These are phyloP conservation scores for Neofusicoccum kwambonambiense DNA, from an alignment of 2,329 filamentous ascomycete species.

Conservation along the genomic window DNA sequence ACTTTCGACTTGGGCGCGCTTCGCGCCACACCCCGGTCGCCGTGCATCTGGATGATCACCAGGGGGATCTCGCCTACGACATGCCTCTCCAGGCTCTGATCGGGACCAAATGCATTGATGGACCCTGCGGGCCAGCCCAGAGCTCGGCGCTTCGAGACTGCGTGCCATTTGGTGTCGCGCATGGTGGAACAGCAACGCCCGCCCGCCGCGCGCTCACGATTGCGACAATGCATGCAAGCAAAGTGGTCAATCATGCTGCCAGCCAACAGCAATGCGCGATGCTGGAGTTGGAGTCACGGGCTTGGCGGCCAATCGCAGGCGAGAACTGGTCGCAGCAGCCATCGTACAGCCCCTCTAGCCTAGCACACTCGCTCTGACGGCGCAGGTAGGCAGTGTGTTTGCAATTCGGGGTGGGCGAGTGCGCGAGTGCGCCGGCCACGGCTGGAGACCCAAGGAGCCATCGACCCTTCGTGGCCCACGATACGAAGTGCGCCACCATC, in stretches of 20 bases:
- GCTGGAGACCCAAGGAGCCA: background rate
- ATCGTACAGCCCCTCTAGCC: background rate
- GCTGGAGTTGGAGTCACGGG: background rate
- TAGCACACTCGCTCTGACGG: background rate
- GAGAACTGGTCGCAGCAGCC: too few species aligned
- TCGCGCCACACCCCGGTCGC: slow-evolving; percentile 9
- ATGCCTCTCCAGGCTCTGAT: background rate
- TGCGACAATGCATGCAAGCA: background rate
- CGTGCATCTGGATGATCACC: slow-evolving; percentile 16
- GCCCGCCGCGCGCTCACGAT: background rate
- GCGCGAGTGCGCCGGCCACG: background rate
- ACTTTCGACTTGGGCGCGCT: background rate
- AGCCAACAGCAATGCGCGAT: background rate
- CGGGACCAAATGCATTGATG: slow-evolving; percentile 1
- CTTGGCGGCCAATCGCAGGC: background rate
- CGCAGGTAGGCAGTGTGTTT: background rate
- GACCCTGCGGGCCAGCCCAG: background rate
- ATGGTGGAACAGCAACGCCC: background rate
- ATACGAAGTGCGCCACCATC: too few species aligned
- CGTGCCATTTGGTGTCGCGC: background rate
- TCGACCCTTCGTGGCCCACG: too few species aligned
- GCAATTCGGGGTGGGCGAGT: background rate
- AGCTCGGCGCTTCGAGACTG: background rate
- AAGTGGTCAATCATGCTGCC: slow-evolving; percentile 1
- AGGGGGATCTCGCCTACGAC: slow-evolving; percentile 10